Conservation (phyloP, 179 eudicot genomes). For the Sideroxylon spinosum region DNA sequence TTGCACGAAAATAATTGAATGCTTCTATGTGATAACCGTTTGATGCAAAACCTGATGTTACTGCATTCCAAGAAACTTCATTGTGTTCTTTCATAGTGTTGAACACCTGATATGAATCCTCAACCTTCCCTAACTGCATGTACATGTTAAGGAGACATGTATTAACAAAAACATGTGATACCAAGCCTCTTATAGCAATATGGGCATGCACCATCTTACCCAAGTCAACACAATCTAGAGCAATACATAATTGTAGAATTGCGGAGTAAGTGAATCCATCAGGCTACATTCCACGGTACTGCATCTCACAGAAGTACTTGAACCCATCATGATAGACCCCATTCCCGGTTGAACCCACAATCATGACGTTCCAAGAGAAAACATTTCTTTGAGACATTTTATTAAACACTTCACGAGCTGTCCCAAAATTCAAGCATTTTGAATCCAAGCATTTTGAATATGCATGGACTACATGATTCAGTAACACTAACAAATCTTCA, state of each 20-base stretch:
- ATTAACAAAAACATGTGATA: constrained; percentile 22
- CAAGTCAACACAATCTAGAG: constrained; percentile 19
- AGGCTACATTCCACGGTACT: constrained; percentile 17
- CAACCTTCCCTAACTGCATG: constrained; percentile 27
- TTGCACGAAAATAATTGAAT: constrained; percentile 16
- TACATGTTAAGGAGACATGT: constrained; percentile 31
- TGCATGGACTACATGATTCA: constrained; percentile 27
- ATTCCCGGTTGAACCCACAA: constrained; percentile 20
- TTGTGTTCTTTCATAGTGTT: constrained; percentile 21
- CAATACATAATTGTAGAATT: constrained; percentile 22
- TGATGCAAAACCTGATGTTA: constrained; percentile 28
- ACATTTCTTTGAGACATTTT: constrained; percentile 22
- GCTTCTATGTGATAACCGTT: constrained; percentile 25
- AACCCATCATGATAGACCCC: constrained; percentile 22
- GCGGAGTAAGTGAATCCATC: constrained; percentile 26
- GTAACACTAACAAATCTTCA: constrained; percentile 19
- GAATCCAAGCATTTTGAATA: constrained; percentile 29
- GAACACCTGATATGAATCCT: constrained; percentile 27
- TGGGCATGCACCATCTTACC: constrained; percentile 30
- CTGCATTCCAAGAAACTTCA: constrained; percentile 32
- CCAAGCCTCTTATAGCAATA: constrained; percentile 23
- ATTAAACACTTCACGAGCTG: constrained; percentile 21
- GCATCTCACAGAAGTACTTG: constrained; percentile 24
- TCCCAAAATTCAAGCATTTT: constrained; percentile 24
- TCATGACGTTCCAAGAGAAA: constrained; percentile 31